These are phyloP conservation scores for Scenedesmus sp. DNA, from an alignment of 163 green algal species.

Conservation along the genomic window DNA sequence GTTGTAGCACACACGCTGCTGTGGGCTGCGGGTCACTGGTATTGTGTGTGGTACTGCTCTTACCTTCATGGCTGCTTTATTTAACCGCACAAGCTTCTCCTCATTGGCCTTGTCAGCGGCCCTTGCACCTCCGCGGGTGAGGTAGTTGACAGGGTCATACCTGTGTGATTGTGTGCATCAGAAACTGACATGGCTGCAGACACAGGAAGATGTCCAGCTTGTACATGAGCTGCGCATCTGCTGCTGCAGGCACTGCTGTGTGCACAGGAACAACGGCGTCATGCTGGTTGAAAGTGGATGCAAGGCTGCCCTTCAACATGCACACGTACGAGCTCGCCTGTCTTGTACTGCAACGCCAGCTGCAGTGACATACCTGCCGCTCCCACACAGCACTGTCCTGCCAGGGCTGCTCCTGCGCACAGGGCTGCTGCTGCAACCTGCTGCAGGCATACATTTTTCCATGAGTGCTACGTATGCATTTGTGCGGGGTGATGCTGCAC, in stretches of 20 bases:
- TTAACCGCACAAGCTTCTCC: constrained; percentile 31
- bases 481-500: not conserved
- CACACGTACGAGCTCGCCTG: not conserved
- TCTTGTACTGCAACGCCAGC: not conserved
- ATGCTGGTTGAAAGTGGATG: too few species aligned
- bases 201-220: not conserved
- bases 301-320: not conserved
- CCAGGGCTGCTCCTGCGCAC: constrained; percentile 2
- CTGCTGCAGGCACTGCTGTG: not conserved
- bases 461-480: too few species aligned
- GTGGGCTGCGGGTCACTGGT: not conserved
- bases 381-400: not conserved
- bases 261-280: too few species aligned
- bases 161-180: not conserved
- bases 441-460: not conserved
- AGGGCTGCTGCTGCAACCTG: constrained; percentile 20
- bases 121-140: constrained; percentile 19
- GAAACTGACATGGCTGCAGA: not conserved
- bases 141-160: constrained; percentile 44
- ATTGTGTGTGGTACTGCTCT: not conserved
- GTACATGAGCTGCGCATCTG: not conserved
- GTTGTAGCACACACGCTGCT: not conserved
- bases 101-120: constrained; percentile 43
- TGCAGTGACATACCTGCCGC: not conserved
- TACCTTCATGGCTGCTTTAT: constrained; percentile 48